A percentile compares a stretch with the other conserved stretches of the same genome.
Evolutionary conservation across 176 grass and related monocot species (phyloP).

Genomic region (Bonia amplexicaulis): DNA sequence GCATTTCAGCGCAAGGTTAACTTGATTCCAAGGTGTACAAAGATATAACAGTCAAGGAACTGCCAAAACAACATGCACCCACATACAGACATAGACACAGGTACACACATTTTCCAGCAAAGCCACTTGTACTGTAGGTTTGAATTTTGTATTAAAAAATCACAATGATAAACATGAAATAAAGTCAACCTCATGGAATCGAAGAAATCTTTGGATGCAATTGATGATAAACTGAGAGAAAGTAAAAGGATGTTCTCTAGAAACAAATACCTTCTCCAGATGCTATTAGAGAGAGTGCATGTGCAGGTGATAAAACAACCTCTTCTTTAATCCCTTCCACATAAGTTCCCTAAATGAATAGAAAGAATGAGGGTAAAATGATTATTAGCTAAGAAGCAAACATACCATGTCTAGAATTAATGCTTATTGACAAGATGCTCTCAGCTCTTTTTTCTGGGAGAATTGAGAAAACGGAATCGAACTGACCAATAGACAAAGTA

Average conservation of each 20-base stretch:
- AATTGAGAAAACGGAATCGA: constrained; percentile 7
- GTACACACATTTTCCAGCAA: not conserved
- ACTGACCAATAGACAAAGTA: not conserved
- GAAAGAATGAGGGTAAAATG: constrained; percentile 22
- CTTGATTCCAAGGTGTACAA: constrained; percentile 3
- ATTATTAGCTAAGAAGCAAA: constrained; percentile 21
- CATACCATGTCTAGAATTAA: not conserved
- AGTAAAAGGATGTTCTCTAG: not conserved
- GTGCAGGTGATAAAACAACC: constrained; percentile 94
- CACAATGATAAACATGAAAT: constrained; percentile 1
- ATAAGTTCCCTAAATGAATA: constrained; percentile 76
- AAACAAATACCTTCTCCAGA: constrained; percentile 81
- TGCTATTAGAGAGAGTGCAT: constrained; percentile 97
- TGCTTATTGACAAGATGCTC: not conserved
- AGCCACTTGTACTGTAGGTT: not conserved
- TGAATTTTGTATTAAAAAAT: not conserved
- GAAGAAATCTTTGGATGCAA: not conserved
- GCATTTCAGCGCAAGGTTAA: constrained; percentile 18
- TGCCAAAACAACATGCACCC: not conserved
- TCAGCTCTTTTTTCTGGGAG: not conserved
- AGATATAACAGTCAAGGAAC: constrained; percentile 4
- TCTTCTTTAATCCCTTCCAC: constrained; percentile 99
- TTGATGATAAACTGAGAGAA: constrained; percentile 2
- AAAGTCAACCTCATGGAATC: not conserved
- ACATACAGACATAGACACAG: not conserved